Evolutionary conservation across 2,329 filamentous ascomycete genomes (phyloP).

Genomic region (Phymatotrichopsis omnivora): DNA sequence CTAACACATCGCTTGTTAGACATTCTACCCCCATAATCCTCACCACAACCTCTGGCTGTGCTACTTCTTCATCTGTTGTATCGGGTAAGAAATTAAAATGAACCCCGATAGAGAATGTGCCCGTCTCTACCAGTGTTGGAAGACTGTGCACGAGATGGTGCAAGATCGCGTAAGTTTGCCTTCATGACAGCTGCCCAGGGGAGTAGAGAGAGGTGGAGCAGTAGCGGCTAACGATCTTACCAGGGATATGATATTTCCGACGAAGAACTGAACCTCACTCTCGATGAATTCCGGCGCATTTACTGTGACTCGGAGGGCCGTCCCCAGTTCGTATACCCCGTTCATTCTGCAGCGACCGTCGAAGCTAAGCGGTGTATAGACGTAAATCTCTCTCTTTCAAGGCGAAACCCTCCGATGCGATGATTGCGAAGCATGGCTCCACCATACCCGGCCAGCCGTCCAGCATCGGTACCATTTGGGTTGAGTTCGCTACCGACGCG

Average conservation of each 20-base stretch:
- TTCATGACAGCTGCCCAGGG: conserved; percentile 19
- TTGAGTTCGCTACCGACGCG: conserved; percentile 78
- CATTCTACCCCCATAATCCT: background rate
- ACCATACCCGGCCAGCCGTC: conserved; percentile 59
- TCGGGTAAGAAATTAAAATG: too few relatives aligned
- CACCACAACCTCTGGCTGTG: background rate
- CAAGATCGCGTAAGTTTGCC: conserved; percentile 61
- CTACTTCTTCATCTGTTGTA: background rate
- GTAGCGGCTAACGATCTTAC: conserved; percentile 26
- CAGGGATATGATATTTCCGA: conserved; percentile 91
- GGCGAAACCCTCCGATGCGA: conserved; percentile 68
- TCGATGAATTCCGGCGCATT: conserved; percentile 66
- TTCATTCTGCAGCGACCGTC: background rate
- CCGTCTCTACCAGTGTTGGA: conserved; percentile 86
- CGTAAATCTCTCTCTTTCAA: conserved; percentile 79
- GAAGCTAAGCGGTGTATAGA: conserved; percentile 48
- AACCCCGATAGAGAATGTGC: conserved; percentile 38
- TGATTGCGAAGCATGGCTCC: conserved; percentile 75
- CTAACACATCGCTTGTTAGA: background rate
- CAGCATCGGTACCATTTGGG: conserved; percentile 79
- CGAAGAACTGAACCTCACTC: conserved; percentile 74
- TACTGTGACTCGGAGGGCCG: conserved; percentile 64
- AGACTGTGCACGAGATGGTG: conserved; percentile 92
- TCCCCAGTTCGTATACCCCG: conserved; percentile 53
- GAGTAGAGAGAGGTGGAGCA: background rate